Percentiles rank a stretch among this genome's conserved stretches.
phyloP scores from a whole-genome alignment of 1,284 basidiomycete species.

The Anthracocystis panici-leucophaei region DNA sequence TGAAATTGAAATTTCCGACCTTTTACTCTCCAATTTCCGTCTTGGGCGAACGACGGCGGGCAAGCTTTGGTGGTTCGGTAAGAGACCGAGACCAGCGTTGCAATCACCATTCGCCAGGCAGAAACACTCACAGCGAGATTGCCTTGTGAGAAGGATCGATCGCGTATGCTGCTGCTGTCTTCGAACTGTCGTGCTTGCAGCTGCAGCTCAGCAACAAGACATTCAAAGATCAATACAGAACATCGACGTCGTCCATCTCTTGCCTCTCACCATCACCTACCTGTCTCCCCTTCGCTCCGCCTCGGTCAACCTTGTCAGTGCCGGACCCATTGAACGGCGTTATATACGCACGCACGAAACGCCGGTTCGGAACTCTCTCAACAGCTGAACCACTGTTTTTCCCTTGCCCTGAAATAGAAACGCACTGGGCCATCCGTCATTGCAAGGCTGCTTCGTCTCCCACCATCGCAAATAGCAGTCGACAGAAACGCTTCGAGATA shows the following conservation, averaged over 20 bases:
- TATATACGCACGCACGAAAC: constrained; percentile 12
- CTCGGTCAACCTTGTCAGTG: neutral
- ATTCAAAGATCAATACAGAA: no score
- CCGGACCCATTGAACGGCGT: neutral
- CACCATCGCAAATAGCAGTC: neutral
- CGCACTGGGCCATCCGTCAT: neutral
- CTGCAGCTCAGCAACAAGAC: constrained; percentile 9
- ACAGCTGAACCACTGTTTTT: neutral
- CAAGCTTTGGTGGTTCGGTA: neutral
- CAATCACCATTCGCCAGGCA: no score
- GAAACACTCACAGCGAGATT: neutral
- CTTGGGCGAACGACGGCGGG: neutral
- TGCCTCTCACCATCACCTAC: neutral
- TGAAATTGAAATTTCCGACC: constrained; percentile 6
- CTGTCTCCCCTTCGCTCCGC: neutral
- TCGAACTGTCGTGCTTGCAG: neutral
- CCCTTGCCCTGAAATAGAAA: neutral
- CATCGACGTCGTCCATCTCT: neutral
- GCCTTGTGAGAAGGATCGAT: neutral
- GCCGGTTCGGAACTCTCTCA: constrained; percentile 1
- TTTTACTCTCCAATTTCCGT: neutral
- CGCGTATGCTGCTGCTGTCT: neutral
- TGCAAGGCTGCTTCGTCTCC: constrained; percentile 5
- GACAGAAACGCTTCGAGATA: neutral
- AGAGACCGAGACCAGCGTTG: constrained; percentile 16